Evolutionary conservation across 164 flowering plant species (phyloP).

Genomic region (Santalum album): DNA sequence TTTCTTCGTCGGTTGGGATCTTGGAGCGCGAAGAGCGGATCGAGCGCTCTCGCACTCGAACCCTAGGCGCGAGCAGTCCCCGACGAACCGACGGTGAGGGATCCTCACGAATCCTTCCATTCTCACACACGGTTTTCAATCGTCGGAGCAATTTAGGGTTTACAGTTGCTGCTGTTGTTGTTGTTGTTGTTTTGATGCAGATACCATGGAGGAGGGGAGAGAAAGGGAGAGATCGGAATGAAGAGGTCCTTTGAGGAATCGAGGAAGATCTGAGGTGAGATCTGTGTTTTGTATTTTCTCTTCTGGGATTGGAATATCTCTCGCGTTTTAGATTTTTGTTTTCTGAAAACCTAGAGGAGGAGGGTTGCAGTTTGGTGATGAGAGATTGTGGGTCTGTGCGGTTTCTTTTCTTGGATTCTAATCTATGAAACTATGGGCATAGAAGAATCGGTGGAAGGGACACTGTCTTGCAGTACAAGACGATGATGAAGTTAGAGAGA

Average conservation of each 20-base stretch:
- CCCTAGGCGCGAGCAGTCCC: background rate
- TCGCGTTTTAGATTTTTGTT: background rate
- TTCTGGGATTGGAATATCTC: background rate
- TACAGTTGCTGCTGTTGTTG: background rate
- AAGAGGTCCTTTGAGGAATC: background rate
- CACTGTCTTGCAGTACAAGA: too few species aligned
- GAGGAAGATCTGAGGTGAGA: background rate
- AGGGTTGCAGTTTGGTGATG: too few species aligned
- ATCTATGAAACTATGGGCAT: too few species aligned
- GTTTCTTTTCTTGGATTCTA: too few species aligned
- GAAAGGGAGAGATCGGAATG: background rate
- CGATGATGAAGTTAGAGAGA: too few species aligned
- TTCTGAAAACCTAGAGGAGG: too few species aligned
- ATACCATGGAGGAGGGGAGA: background rate
- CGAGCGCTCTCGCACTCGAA: background rate
- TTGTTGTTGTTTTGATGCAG: background rate
- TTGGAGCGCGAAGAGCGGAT: constrained; percentile 1
- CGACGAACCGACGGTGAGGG: background rate
- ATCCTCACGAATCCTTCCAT: background rate
- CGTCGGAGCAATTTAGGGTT: background rate
- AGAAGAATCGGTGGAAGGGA: too few species aligned
- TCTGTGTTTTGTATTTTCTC: background rate
- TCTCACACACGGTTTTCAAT: too few species aligned
- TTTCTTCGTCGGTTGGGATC: background rate
- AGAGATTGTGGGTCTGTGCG: too few species aligned